phyloP scores from a whole-genome alignment of 2,329 filamentous ascomycete species.

The Gnomoniopsis sp. region DNA sequence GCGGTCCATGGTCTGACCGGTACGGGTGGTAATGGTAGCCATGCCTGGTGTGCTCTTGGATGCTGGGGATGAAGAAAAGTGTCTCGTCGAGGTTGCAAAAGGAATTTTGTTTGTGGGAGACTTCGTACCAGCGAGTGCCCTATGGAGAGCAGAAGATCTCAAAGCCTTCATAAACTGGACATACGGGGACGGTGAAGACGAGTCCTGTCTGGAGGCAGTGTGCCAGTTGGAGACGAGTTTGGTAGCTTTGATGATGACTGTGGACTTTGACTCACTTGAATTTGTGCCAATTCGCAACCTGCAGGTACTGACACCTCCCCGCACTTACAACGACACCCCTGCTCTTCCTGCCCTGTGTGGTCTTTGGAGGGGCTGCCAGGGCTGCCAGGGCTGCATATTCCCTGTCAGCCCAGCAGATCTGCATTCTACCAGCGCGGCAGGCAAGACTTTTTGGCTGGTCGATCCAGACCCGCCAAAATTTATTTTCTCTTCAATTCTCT shows the following conservation, averaged over 20 bases:
- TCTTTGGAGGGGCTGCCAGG: constrained; percentile 3
- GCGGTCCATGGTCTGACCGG: constrained; percentile 86
- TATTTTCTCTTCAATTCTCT: neutral
- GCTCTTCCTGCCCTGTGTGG: neutral
- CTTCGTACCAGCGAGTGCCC: constrained; percentile 24
- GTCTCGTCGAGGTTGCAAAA: neutral
- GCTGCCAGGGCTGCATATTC: no score
- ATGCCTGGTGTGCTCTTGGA: constrained; percentile 7
- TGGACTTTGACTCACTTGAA: neutral
- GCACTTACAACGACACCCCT: neutral
- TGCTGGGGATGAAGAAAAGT: constrained; percentile 2
- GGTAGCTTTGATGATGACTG: no score
- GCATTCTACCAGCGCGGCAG: neutral
- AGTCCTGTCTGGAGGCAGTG: neutral
- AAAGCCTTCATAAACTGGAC: constrained; percentile 26
- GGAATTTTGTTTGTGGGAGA: constrained; percentile 11
- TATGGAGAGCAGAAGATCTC: constrained; percentile 16
- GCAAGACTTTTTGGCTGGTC: neutral
- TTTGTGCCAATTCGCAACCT: neutral
- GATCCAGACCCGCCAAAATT: neutral
- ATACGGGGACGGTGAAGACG: neutral
- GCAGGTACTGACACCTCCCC: neutral
- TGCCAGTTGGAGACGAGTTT: neutral
- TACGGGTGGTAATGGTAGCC: constrained; percentile 62
- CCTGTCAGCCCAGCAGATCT: neutral